Conservation (phyloP, 2,329 filamentous ascomycete genomes). For the Whalleya microplaca region DNA sequence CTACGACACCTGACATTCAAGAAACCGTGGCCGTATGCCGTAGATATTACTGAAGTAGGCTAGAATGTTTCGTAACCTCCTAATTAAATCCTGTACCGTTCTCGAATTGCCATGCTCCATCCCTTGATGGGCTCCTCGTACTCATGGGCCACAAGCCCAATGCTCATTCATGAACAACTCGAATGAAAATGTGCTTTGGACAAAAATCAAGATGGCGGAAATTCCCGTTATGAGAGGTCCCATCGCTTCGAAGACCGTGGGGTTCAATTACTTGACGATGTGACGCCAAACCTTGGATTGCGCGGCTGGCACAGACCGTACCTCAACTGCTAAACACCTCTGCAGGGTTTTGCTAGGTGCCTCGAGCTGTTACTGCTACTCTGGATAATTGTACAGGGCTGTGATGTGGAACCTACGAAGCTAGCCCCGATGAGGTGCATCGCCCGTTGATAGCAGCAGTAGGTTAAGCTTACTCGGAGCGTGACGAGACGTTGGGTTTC, state of each 20-base stretch:
- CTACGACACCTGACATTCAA: constrained; percentile 5
- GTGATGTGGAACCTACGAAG: too few relatives aligned
- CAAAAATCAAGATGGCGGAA: background rate
- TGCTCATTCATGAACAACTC: too few relatives aligned
- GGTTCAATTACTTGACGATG: background rate
- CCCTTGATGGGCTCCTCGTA: background rate
- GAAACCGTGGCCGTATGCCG: background rate
- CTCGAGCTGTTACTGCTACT: too few relatives aligned
- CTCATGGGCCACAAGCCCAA: background rate
- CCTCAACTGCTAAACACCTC: too few relatives aligned
- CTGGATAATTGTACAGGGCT: too few relatives aligned
- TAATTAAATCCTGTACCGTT: background rate
- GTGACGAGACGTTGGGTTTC: too few relatives aligned
- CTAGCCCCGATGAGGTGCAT: too few relatives aligned
- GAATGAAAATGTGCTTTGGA: too few relatives aligned
- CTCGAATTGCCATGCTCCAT: background rate
- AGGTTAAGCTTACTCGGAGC: too few relatives aligned
- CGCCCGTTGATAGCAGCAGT: too few relatives aligned
- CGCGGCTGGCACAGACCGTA: background rate
- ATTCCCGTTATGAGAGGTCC: background rate
- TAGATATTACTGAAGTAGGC: background rate
- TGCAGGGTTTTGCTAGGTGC: too few relatives aligned
- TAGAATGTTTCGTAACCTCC: background rate
- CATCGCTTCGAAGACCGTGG: background rate
- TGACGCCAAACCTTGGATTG: background rate